Base-by-base conservation (phyloP, 176 grass and related monocot genomes). In the Hyparrhenia diplandra region DNA sequence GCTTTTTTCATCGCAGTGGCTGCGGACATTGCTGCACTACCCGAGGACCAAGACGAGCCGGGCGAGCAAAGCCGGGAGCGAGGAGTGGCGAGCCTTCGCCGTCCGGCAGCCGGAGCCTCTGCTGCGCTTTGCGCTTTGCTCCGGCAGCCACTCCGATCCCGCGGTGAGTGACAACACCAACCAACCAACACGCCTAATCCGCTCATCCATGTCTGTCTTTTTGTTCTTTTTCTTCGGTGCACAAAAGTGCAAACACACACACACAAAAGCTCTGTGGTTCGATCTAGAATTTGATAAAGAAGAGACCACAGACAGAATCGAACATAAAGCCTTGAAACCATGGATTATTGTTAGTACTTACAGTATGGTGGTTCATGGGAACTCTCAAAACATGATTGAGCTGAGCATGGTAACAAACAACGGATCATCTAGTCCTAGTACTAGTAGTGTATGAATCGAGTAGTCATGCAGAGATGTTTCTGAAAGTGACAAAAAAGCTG, bases 131-230 rank as follows among this genome's bases (percentile, higher is more conserved):
- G 95, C 92, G 3, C 95, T 98, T 74, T 98, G 95, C 82, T 98
- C 95, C 4, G 95, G 95, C 21, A 93, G 92, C 88, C 90, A 94
- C 85, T 98, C 92, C 21, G 95, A 98, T 88, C 95, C 95, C 16
- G 95, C 92, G 59, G 47, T 98, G 90, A 90, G 79, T n/a, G n/a
- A n/a, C n/a, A n/a, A 67, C 74, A 9, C 20, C 47, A 74, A 71
- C n/a, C n/a, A n/a, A n/a, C 62, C 10, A 4, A 8, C 8, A 2
- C 21, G 21, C n/a, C n/a, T n/a, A n/a, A n/a, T n/a, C n/a, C n/a
- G 49, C 21, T n/a, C 51, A 1, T 55, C 20, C 8, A 21, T 55
- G 20, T 55, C 51, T n/a, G 6, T 9, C 20, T 16, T 55, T 55
- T 16, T 55, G 0, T 57, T 57, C 54, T 57, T 57, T 24, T 57